These are phyloP conservation scores for Ascochyta fabae DNA, from an alignment of 2,329 filamentous ascomycete genomes.

Conservation along the genomic window DNA sequence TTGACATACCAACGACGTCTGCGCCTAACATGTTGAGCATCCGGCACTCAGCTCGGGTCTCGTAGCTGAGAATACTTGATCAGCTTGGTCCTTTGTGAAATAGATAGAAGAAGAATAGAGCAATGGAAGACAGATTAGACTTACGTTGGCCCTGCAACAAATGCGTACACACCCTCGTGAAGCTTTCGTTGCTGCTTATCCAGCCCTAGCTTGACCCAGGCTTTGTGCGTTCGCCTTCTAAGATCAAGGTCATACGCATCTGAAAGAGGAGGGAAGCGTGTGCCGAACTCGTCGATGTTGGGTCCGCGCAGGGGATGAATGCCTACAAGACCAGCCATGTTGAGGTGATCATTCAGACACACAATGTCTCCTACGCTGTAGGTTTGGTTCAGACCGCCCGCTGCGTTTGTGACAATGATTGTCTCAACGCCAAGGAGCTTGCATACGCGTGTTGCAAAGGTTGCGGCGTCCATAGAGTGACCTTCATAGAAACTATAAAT, in stretches of 20 bases:
- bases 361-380: conserved; percentile 71
- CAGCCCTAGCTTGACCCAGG: conserved; percentile 60
- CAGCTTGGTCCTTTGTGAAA: conserved; percentile 8
- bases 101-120: not conserved
- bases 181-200: conserved; percentile 58
- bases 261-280: conserved; percentile 67
- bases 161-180: conserved; percentile 71
- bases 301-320: conserved; percentile 67
- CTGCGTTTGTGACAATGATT: conserved; percentile 71
- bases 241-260: conserved; percentile 71
- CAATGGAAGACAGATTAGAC: conserved; percentile 21
- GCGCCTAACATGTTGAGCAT: conserved; percentile 66
- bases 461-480: conserved; percentile 66
- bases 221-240: conserved; percentile 62
- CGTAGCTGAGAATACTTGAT: conserved; percentile 57
- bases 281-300: conserved; percentile 67
- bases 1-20: conserved; percentile 76
- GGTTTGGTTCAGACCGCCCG: conserved; percentile 68
- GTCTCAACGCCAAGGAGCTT: conserved; percentile 66
- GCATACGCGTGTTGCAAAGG: conserved; percentile 70
- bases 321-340: conserved; percentile 67
- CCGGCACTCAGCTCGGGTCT: conserved; percentile 69
- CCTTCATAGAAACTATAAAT: conserved; percentile 69
- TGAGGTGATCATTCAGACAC: conserved; percentile 70
- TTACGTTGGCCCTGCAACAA: conserved; percentile 67